Conservation (phyloP, 768 basidiomycete genomes). For the Phlebiopsis flavidoalba region DNA sequence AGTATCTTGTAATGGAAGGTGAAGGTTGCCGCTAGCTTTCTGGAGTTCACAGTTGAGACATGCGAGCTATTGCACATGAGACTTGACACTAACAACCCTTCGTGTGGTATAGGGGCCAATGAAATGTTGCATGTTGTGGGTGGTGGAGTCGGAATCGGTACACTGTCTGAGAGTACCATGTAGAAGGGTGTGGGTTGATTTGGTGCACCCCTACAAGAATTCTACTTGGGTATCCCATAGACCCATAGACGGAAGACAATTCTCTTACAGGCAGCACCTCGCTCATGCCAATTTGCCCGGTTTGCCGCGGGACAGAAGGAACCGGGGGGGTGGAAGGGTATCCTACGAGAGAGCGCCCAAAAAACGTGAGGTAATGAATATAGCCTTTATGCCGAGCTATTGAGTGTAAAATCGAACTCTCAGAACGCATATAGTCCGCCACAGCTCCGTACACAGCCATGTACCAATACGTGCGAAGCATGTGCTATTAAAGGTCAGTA, state of each 20-base stretch:
- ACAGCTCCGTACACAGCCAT: slow-evolving; percentile 81
- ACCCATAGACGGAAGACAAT: not conserved
- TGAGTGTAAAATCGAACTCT: slow-evolving; percentile 90
- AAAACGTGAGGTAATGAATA: slow-evolving; percentile 92
- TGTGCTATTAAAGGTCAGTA: slow-evolving; percentile 54
- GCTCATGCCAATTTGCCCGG: slow-evolving; percentile 88
- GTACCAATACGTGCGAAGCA: slow-evolving; percentile 82
- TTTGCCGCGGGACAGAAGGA: slow-evolving; percentile 86
- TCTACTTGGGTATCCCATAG: not conserved
- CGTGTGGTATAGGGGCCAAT: slow-evolving; percentile 85
- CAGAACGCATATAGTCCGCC: slow-evolving; percentile 98
- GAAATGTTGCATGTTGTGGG: slow-evolving; percentile 92
- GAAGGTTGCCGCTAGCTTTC: slow-evolving; percentile 49
- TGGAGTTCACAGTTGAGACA: slow-evolving; percentile 88
- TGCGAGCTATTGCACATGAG: slow-evolving; percentile 89
- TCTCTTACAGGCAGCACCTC: slow-evolving; percentile 72
- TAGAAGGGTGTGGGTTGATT: slow-evolving; percentile 31
- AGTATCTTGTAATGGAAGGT: not conserved
- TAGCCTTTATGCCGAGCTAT: slow-evolving; percentile 80
- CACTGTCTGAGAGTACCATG: slow-evolving; percentile 76
- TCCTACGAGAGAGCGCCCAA: slow-evolving; percentile 76
- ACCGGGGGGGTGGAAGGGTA: slow-evolving; percentile 75
- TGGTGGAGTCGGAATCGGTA: slow-evolving; percentile 97
- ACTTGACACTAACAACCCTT: slow-evolving; percentile 82
- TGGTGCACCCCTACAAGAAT: slow-evolving; percentile 17